Base-by-base conservation (phyloP, 257 asterid species). In the Solanum paucissectum region DNA sequence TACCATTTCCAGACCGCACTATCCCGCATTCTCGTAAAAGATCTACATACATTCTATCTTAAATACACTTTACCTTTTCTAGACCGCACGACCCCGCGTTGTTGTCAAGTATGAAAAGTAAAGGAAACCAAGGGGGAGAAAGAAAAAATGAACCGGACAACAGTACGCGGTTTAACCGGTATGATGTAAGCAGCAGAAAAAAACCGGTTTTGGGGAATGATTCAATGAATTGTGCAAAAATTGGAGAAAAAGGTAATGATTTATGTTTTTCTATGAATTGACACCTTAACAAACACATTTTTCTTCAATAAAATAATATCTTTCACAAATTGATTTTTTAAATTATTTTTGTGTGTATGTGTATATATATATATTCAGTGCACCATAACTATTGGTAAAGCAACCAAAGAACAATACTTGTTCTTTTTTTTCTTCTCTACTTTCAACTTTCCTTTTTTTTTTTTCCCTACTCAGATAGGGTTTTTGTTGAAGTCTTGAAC, bases 381-480 rank as follows among this genome's bases (percentile, higher is more conserved):
- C 40, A 84, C 32, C 83, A 77, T 69, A 88, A 49, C 85, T 23
- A 71, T 68, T 33, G 87, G 40, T 32, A 77, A 42, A 40, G 36
- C 10, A 76, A 91, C 83, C 91, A 90, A 88, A 87, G 75, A 87
- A 86, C 88, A 88, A 58, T 68, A 52, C 89, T 46, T 68, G 85
- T 90, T 74, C 84, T 86, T 64, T 64, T 64, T 58, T 60, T 21
- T 64, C 55, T 75, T 66, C 49, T 86, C 87, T 74, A 44, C 55
- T 74, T 72, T 55, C 60, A 79, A 76, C 89, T 88, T 69, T 29
- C 25, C 34, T 2, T 34, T 82, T 62, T 74, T 82, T 93, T 94
- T 95, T 95, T 87, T 77, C 98, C 96, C 96, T 88, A 52, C 90
- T 34, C 36, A 72, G 90, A 91, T 92, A 96, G 98, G 98, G 90